These are phyloP conservation scores for Stygiomarasmius scandens DNA, from an alignment of 1,284 basidiomycete genomes.

Conservation along the genomic window DNA sequence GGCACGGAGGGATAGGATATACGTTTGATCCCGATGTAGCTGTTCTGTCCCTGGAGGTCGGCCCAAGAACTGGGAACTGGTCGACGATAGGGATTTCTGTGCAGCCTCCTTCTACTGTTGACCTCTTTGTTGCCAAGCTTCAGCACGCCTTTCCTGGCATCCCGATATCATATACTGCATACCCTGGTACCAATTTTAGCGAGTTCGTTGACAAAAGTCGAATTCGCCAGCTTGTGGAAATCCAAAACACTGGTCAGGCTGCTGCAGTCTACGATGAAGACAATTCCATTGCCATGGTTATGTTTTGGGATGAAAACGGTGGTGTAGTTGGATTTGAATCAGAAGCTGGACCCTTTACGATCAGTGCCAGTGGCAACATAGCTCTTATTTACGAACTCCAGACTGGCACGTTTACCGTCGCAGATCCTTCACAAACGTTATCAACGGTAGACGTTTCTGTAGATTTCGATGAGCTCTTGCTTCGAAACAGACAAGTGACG, in stretches of 20 bases:
- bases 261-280: conserved; percentile 44
- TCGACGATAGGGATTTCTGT: conserved; percentile 63
- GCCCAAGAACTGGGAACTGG: conserved; percentile 60
- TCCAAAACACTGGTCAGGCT: conserved; percentile 46
- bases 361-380: conserved; percentile 1
- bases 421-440: conserved; percentile 10
- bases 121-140: conserved; percentile 66
- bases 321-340: background rate
- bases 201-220: conserved; percentile 33
- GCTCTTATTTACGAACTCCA: conserved; percentile 6
- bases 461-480: conserved; percentile 26
- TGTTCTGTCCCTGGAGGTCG: conserved; percentile 50
- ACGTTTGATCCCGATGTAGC: conserved; percentile 32
- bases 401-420: conserved; percentile 1
- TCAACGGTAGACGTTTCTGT: conserved; percentile 17
- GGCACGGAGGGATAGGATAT: conserved; percentile 64
- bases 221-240: conserved; percentile 32
- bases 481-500: conserved; percentile 17
- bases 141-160: conserved; percentile 36
- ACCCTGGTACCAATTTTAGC: conserved; percentile 45
- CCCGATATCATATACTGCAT: conserved; percentile 54
- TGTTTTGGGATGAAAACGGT: conserved; percentile 44
- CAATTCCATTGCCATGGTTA: conserved; percentile 41
- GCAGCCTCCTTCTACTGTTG: conserved; percentile 50
- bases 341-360: background rate